Evolutionary conservation across 2,329 filamentous ascomycete species (phyloP), one percentile per base, ranked within the genome.

Genomic region (Trichoderma koningii): DNA sequence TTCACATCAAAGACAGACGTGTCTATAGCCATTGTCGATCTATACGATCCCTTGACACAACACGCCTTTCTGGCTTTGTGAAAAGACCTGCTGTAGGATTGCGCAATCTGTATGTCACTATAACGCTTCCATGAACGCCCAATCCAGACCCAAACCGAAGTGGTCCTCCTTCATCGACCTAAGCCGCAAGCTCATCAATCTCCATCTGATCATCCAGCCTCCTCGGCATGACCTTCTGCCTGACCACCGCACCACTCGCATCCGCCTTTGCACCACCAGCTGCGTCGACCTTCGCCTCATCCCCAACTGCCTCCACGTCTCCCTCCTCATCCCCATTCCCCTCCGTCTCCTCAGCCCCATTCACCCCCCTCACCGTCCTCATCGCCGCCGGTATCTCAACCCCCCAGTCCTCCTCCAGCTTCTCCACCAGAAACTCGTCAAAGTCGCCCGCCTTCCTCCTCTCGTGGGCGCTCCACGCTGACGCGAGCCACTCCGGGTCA

Each of bases 391-490:
- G 80, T 55, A 83, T 68, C 61, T 77, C 69, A 7, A 79, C 75
- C 0, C 72, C 77, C 83, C 84, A 87, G 28, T 81, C 79, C 3
- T 77, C 72, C 69, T 80, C 75, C 64, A 86, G 83, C 61, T 78
- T 78, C 2, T 73, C 69, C 10, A 76, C 72, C 34, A 84, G 73
- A 59, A 78, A 81, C 3, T 79, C 78, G 65, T 85, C 79, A 66
- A 84, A 87, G 2, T 81, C 76, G 5, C 85, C 85, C 1, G 75
- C 71, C 57, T 74, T 76, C 63, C 83, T 81, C 70, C 78, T 76
- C 62, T 78, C 76, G 66, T 85, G 82, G 0, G 85, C 84, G 4
- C 72, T 71, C 76, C 81, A 85, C 1, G 85, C 84, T 63, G 81
- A 76, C 17, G 71, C 74, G 7, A 87, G 77, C 84, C 84, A 87